These are phyloP conservation scores for Phytophthora vignae DNA, from an alignment of 352 stramenopile genomes.

Conservation along the genomic window DNA sequence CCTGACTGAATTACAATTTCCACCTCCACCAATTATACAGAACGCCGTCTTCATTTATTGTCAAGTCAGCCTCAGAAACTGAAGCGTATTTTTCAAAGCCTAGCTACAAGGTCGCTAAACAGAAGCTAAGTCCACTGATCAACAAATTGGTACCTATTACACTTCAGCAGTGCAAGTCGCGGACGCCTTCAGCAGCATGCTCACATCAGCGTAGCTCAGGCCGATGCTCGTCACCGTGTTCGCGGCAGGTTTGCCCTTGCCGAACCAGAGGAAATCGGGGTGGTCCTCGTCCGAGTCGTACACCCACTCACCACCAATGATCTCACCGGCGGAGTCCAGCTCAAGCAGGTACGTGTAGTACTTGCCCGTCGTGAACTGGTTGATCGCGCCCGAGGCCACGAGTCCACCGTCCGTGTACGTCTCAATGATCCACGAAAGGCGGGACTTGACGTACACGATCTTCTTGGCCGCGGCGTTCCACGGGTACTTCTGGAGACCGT, in stretches of 20 bases:
- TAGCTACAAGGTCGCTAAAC: too few relatives aligned
- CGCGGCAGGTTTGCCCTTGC: conserved; percentile 15
- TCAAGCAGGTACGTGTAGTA: conserved; percentile 58
- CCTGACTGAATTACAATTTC: too few relatives aligned
- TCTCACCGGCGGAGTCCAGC: conserved; percentile 35
- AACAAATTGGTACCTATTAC: too few relatives aligned
- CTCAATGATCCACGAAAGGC: conserved; percentile 54
- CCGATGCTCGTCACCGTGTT: conserved; percentile 31
- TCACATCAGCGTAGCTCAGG: conserved; percentile 35
- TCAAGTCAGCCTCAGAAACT: too few relatives aligned
- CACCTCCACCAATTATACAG: too few relatives aligned
- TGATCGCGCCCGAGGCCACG: conserved; percentile 27
- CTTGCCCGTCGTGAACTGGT: conserved; percentile 29
- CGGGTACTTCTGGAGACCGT: conserved; percentile 47
- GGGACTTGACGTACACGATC: conserved; percentile 52
- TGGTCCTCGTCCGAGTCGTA: conserved; percentile 33
- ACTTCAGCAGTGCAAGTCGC: too few relatives aligned
- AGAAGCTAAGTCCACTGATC: too few relatives aligned
- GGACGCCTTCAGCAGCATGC: too few relatives aligned
- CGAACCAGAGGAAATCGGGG: conserved; percentile 43
- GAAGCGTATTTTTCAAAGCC: too few relatives aligned
- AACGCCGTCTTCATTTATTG: too few relatives aligned
- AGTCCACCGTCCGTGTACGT: conserved; percentile 43
- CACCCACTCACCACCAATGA: conserved; percentile 55
- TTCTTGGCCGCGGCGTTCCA: conserved; percentile 53